phyloP scores from a whole-genome alignment of 1,284 basidiomycete species.

The Boletus semigastroideus region DNA sequence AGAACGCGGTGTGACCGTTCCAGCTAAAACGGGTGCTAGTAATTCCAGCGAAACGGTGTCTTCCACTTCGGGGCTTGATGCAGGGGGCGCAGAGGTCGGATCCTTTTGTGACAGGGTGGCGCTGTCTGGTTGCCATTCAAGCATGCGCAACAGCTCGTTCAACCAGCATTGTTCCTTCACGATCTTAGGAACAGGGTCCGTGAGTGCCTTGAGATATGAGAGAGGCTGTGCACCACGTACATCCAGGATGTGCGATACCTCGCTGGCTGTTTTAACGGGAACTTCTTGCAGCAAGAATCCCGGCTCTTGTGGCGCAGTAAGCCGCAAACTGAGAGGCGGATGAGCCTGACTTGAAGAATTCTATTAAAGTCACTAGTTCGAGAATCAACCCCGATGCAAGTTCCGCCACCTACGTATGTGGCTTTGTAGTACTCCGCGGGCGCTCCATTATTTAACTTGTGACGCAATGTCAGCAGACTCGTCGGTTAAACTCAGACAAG shows the following conservation, averaged over 20 bases:
- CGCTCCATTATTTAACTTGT: constrained; percentile 27
- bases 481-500: not conserved
- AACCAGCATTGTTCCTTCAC: constrained; percentile 79
- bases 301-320: constrained; percentile 65
- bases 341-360: constrained; percentile 60
- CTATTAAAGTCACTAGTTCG: constrained; percentile 34
- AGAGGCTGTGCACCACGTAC: constrained; percentile 34
- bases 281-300: constrained; percentile 69
- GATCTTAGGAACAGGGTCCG: constrained; percentile 43
- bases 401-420: constrained; percentile 38
- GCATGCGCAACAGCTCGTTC: constrained; percentile 59
- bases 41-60: constrained; percentile 21
- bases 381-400: constrained; percentile 1
- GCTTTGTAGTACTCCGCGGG: constrained; percentile 40
- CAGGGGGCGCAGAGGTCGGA: constrained; percentile 15
- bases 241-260: constrained; percentile 71
- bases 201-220: constrained; percentile 1
- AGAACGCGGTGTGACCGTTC: constrained; percentile 29
- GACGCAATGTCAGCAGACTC: constrained; percentile 13
- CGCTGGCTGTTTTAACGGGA: constrained; percentile 65
- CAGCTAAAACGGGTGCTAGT: constrained; percentile 32
- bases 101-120: constrained; percentile 5
- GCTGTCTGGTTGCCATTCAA: constrained; percentile 54
- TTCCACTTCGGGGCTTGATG: constrained; percentile 47
- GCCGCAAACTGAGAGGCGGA: constrained; percentile 65